Evolutionary conservation across 2,329 filamentous ascomycete genomes (phyloP).

Genomic region (Westerdykella sp.): DNA sequence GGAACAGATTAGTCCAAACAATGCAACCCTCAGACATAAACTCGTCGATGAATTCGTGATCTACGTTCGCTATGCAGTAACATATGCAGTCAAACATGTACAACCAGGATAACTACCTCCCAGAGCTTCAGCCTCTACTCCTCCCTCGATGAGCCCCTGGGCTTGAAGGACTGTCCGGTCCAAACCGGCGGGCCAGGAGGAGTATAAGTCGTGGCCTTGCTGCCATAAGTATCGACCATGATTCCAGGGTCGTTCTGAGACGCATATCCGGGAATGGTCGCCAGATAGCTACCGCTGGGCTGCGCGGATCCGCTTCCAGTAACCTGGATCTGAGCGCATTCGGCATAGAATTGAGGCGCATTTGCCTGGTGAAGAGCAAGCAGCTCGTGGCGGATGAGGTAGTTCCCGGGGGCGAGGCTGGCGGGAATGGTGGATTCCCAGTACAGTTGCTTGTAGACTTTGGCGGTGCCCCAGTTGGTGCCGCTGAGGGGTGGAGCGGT

Average conservation of each 20-base stretch:
- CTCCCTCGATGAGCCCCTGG: not conserved
- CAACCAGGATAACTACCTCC: too few species aligned
- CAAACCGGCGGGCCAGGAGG: constrained; percentile 46
- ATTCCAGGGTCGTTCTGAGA: constrained; percentile 45
- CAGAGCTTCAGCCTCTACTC: not conserved
- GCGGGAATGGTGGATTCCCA: constrained; percentile 51
- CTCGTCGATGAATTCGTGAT: too few species aligned
- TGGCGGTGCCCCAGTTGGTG: constrained; percentile 46
- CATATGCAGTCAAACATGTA: too few species aligned
- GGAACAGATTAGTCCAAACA: too few species aligned
- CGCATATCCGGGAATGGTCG: constrained; percentile 41
- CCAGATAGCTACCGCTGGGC: constrained; percentile 40
- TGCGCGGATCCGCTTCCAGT: constrained; percentile 44
- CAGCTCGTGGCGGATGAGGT: constrained; percentile 52
- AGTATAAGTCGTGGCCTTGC: constrained; percentile 43
- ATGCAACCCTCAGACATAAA: too few species aligned
- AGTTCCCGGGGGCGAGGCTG: constrained; percentile 44
- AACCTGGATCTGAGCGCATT: constrained; percentile 53
- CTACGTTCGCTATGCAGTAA: too few species aligned
- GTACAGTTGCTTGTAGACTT: constrained; percentile 44
- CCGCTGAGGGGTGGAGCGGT: constrained; percentile 42
- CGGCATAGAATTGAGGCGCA: constrained; percentile 46
- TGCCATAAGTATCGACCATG: constrained; percentile 48
- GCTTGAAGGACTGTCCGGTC: constrained; percentile 35
- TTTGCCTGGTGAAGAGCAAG: constrained; percentile 53